A percentile compares a stretch with the other conserved stretches of the same genome.
Evolutionary conservation across 2,329 filamentous ascomycete species (phyloP).

Genomic region (Cladosporium sp.): DNA sequence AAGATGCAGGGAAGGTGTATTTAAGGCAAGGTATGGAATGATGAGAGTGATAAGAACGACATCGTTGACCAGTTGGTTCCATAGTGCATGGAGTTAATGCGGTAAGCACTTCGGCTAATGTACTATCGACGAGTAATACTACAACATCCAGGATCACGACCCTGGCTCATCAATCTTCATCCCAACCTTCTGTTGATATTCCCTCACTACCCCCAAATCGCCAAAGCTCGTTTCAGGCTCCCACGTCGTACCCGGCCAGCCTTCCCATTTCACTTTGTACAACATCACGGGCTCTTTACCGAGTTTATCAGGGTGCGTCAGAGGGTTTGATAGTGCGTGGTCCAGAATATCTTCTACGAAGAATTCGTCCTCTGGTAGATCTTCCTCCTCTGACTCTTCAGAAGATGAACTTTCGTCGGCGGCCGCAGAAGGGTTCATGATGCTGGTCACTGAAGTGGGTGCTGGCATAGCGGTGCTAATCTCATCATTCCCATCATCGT

Average conservation of each 20-base stretch:
- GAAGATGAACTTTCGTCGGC: constrained; percentile 1
- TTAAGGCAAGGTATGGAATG: no score
- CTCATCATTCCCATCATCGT: not conserved
- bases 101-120: no score
- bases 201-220: constrained; percentile 23
- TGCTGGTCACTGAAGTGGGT: not conserved
- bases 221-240: constrained; percentile 31
- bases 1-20: no score
- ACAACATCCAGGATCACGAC: not conserved
- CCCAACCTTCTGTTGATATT: constrained; percentile 23
- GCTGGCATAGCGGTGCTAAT: not conserved
- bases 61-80: no score
- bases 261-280: constrained; percentile 30
- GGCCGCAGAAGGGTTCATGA: not conserved
- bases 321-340: constrained; percentile 25
- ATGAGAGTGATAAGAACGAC: no score
- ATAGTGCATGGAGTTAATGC: no score
- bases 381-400: constrained; percentile 13
- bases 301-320: constrained; percentile 20
- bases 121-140: no score
- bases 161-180: not conserved
- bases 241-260: constrained; percentile 29
- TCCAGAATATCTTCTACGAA: constrained; percentile 26
- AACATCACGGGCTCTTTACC: constrained; percentile 27
- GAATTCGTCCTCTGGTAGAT: constrained; percentile 16